These are phyloP conservation scores for Protea cynaroides DNA, from an alignment of 164 flowering plant species.

Conservation along the genomic window DNA sequence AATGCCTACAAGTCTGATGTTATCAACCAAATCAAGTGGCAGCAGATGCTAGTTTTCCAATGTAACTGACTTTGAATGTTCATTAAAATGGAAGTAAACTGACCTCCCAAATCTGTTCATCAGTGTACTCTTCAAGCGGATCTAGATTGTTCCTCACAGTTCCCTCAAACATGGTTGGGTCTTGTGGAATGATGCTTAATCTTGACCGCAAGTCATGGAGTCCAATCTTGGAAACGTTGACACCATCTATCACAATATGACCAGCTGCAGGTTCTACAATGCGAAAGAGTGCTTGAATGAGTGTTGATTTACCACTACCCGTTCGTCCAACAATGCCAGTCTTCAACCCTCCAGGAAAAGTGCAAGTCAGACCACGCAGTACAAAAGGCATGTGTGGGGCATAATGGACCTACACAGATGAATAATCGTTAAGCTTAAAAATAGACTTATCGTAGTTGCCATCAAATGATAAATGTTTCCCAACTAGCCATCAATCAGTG, in stretches of 20 bases:
- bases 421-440: background rate
- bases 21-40: background rate
- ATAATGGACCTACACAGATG: constrained; percentile 53
- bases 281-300: constrained; percentile 69
- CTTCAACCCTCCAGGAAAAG: constrained; percentile 60
- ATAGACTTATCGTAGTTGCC: background rate
- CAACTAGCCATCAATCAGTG: too few relatives aligned
- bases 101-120: constrained; percentile 83
- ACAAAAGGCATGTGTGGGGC: constrained; percentile 82
- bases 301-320: constrained; percentile 85
- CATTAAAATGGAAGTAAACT: constrained; percentile 4
- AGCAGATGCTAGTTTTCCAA: too few relatives aligned
- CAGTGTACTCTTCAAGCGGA: constrained; percentile 70
- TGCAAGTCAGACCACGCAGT: constrained; percentile 67
- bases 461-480: background rate
- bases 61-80: background rate
- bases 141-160: constrained; percentile 70
- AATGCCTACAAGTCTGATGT: too few relatives aligned
- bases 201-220: constrained; percentile 70
- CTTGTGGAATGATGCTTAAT: constrained; percentile 82
- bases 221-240: constrained; percentile 56
- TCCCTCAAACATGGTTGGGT: constrained; percentile 92
- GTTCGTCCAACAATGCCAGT: constrained; percentile 86
- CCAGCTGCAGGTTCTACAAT: constrained; percentile 67
- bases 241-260: constrained; percentile 48